Evolutionary conservation across 2,329 filamentous ascomycete species (phyloP), one percentile per base, ranked within the genome.

Genomic region (Cercospora brassicicola): DNA sequence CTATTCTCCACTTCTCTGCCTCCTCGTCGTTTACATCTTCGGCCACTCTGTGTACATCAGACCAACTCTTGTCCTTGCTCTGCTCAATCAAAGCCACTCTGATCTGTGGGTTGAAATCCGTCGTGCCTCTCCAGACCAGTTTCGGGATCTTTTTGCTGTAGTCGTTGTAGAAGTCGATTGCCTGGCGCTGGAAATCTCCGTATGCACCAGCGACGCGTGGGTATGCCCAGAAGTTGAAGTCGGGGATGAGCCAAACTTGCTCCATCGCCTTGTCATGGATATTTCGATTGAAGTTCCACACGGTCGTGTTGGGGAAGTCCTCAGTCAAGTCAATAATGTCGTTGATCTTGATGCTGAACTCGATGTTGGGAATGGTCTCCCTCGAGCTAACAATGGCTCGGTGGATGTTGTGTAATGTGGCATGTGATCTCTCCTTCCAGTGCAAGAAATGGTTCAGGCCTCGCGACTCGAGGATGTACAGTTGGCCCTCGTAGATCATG

Each of bases 191-290:
- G 39, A 69, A 73, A 30, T 76, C 74, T n/a, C 68, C 69, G 33
- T 73, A 77, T 1, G 71, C 66, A 9, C 69, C 72, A 4, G 72
- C 72, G 2, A 75, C 73, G 6, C 73, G 73, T 20, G 73, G 83
- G 80, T 83, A 85, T 8, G 81, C 79, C 82, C 83, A 86, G 76
- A 84, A 85, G 36, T 83, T 84, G 70, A 86, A 86, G 71, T 86
- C 84, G 0, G 84, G 84, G 75, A 86, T 85, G 20, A 86, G 75
- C 84, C 84, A 86, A 42, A 76, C 69, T 39, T 75, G 72, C 42
- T 75, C 72, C 68, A 79, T 76, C 8, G 78, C 30, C 73, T 78
- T 62, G 79, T 75, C 71, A 30, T 59, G 64, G 9, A 72, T 73
- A 62, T 71, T 68, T 59, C 71, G 73, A 62, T 69, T 73, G 70